Conservation (phyloP, 345 rosid genomes). For the Eucalyptus lansdowneana region DNA sequence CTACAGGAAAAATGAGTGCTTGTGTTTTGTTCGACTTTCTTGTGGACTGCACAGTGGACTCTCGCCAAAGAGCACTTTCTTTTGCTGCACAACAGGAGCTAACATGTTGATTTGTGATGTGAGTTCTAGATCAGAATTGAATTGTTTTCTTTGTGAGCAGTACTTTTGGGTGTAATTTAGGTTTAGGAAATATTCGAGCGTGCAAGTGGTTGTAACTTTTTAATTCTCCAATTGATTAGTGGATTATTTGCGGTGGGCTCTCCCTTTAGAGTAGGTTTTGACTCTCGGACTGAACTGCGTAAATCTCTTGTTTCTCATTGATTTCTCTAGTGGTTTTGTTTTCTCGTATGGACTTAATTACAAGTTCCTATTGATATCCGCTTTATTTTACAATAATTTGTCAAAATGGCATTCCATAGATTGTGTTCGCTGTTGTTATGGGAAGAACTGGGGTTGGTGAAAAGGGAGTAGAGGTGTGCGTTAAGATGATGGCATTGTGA, state of each 20-base stretch:
- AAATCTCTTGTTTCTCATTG: neutral
- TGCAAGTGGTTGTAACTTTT: neutral
- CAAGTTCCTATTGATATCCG: neutral
- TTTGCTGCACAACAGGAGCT: neutral
- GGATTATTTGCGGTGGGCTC: neutral
- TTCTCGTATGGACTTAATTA: neutral
- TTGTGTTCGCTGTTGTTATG: neutral
- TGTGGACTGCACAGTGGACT: neutral
- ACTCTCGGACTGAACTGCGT: neutral
- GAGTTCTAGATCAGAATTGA: neutral
- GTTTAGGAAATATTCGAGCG: neutral
- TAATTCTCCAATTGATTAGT: neutral
- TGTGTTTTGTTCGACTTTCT: neutral
- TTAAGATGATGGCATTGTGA: neutral
- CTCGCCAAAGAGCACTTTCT: neutral
- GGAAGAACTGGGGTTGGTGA: neutral
- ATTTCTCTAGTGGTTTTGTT: neutral
- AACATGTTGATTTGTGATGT: neutral
- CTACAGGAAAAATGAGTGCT: neutral
- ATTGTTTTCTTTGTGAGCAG: neutral
- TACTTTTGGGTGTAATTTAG: neutral
- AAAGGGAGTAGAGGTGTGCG: neutral
- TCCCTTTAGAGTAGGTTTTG: neutral
- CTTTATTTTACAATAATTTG: neutral
- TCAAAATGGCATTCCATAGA: neutral